Evolutionary conservation across 2,329 filamentous ascomycete species (phyloP).

Genomic region (Septoria petroselini): DNA sequence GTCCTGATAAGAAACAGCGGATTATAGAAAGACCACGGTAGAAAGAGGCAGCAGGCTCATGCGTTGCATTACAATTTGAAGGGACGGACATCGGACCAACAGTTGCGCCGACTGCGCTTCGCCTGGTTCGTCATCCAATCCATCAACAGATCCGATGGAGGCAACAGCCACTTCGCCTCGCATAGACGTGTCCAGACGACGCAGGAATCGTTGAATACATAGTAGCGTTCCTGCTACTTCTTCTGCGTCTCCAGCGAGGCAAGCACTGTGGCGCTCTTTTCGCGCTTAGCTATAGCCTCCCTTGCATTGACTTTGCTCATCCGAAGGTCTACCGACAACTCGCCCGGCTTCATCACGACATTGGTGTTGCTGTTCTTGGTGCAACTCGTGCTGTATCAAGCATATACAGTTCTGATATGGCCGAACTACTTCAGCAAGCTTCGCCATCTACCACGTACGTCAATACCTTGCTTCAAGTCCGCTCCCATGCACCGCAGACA

Average conservation of each 20-base stretch:
- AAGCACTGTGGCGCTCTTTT: conserved; percentile 1
- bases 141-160: too few relatives aligned
- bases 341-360: conserved; percentile 40
- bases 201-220: not conserved
- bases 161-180: conserved; percentile 1
- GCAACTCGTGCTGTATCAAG: conserved; percentile 37
- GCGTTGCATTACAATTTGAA: too few relatives aligned
- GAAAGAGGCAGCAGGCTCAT: too few relatives aligned
- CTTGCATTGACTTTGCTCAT: conserved; percentile 4
- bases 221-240: not conserved
- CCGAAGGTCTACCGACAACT: conserved; percentile 32
- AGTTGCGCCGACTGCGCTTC: not conserved
- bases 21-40: too few relatives aligned
- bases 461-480: not conserved
- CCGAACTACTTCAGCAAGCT: conserved; percentile 58
- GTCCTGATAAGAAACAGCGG: too few relatives aligned
- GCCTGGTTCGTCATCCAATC: conserved; percentile 3
- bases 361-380: conserved; percentile 42
- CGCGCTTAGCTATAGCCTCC: conserved; percentile 2
- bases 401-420: conserved; percentile 53
- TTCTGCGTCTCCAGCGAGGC: not conserved
- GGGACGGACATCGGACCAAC: not conserved
- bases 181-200: not conserved
- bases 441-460: conserved; percentile 50
- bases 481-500: conserved; percentile 50